Base-by-base conservation (phyloP, 768 basidiomycete species). In the Phanerochaete sordida region DNA sequence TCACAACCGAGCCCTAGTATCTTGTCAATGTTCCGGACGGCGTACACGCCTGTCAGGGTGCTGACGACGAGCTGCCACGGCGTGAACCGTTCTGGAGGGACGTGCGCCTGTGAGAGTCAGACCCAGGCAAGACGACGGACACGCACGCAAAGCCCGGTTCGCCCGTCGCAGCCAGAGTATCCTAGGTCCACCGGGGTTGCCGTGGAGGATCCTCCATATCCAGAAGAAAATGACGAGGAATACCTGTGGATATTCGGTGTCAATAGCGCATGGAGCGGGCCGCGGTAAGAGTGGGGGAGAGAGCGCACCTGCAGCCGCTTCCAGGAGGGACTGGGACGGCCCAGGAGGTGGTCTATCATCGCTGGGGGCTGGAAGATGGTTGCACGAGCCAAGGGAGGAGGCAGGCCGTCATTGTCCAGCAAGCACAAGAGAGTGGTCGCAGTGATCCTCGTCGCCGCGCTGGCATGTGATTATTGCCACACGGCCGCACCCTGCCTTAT, bases 21-120 rank as follows among this genome's bases (percentile, higher is more conserved):
- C 74, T 87, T 90, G 73, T 95, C 94, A 13, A 95, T 74, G 72
- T 98, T 91, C 13, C 90, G 80, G 50, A 89, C 69, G 19, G 91
- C 87, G 70, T 98, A 99, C 4, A 96, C 78, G 28, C 84, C 73
- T 1, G 95, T 97, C 59, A 97, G 75, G 0, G 94, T 93, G 65
- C 84, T 90, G 57, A 93, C 81, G 52, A 98, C 83, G 66, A 98
- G 81, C 69, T 99, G 95, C 89, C 94, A 99, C n/a, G 97, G 97
- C 0, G 95, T 90, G 76, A 93, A 96, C 23, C 85, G 85, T 69
- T 81, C 88, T 93, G 69, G 58, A 45, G 62, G 64, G 7, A 35
- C 28, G 7, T 43, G 19, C 39, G 44, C 39, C 33, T 28, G 44
- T 28, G 48, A 28, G 31, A 44, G 24, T 37, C 23, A 35, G 62